Evolutionary conservation across 2,329 filamentous ascomycete genomes (phyloP).

Genomic region (Fusarium metavorans): DNA sequence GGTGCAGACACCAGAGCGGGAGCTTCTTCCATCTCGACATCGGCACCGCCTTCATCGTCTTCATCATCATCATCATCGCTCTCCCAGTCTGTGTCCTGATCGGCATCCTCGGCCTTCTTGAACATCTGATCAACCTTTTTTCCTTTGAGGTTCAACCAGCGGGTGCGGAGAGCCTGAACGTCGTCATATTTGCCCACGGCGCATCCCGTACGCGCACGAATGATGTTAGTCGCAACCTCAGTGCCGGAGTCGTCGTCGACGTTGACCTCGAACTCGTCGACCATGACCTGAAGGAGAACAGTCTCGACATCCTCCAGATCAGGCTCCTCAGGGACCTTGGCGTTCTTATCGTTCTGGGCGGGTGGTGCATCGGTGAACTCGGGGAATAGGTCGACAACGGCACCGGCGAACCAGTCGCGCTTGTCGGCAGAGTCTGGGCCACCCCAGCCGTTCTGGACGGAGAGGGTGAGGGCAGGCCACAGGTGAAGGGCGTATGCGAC

Average conservation of each 20-base stretch:
- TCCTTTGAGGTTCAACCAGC: conserved; percentile 72
- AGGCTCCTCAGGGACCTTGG: conserved; percentile 60
- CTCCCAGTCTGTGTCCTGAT: conserved; percentile 72
- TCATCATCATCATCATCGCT: conserved; percentile 72
- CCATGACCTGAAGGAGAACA: conserved; percentile 88
- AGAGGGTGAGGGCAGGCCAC: conserved; percentile 89
- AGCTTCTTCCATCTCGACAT: conserved; percentile 78
- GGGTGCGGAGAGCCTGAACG: conserved; percentile 72
- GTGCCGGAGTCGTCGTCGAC: conserved; percentile 90
- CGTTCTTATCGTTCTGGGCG: conserved; percentile 28
- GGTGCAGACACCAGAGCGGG: conserved; percentile 67
- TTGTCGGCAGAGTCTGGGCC: conserved; percentile 86
- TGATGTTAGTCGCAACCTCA: conserved; percentile 78
- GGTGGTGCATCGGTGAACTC: conserved; percentile 66
- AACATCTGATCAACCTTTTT: conserved; percentile 67
- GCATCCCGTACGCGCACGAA: conserved; percentile 74
- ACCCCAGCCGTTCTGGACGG: conserved; percentile 89
- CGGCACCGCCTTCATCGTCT: conserved; percentile 66
- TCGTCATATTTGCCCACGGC: conserved; percentile 73
- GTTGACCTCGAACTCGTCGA: conserved; percentile 94
- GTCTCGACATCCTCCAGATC: conserved; percentile 86
- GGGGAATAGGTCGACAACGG: conserved; percentile 83
- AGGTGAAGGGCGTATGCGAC: conserved; percentile 87
- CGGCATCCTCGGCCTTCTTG: conserved; percentile 65
- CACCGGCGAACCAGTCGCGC: conserved; percentile 95